Evolutionary conservation across 1,284 basidiomycete genomes (phyloP).

Genomic region (Polyporus tsugae): DNA sequence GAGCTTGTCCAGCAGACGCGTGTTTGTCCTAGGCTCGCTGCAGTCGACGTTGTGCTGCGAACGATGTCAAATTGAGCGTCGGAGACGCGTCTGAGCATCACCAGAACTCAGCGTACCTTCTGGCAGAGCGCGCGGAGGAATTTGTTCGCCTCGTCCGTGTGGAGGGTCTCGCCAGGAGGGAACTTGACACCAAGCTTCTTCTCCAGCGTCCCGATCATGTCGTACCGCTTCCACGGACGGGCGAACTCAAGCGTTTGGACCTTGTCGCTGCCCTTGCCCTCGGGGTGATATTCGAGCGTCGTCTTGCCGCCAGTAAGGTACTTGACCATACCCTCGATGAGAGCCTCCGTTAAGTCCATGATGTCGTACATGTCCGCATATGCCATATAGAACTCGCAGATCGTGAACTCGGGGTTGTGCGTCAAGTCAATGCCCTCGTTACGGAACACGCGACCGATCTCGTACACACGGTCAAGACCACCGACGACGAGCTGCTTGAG

Average conservation of each 20-base stretch:
- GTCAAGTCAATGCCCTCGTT: constrained; percentile 99
- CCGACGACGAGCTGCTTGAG: constrained; percentile 98
- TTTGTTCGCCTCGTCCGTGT: constrained; percentile 89
- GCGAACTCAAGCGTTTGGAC: constrained; percentile 89
- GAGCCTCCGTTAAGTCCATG: constrained; percentile 96
- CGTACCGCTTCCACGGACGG: constrained; percentile 98
- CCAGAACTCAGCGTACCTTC: constrained; percentile 62
- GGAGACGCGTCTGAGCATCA: background rate
- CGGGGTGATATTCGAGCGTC: constrained; percentile 90
- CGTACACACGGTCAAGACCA: constrained; percentile 97
- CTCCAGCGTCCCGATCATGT: constrained; percentile 98
- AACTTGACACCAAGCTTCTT: constrained; percentile 94
- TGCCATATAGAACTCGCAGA: constrained; percentile 99
- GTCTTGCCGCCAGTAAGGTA: constrained; percentile 85
- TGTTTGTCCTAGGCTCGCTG: constrained; percentile 93
- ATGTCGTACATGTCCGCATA: constrained; percentile 99
- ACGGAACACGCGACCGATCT: constrained; percentile 97
- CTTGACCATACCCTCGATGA: constrained; percentile 94
- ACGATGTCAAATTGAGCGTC: constrained; percentile 18
- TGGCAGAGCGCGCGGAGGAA: constrained; percentile 88
- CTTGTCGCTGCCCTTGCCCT: constrained; percentile 83
- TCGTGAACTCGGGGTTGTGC: constrained; percentile 97
- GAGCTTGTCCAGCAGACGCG: constrained; percentile 98
- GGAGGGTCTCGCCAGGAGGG: constrained; percentile 91
- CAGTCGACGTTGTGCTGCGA: constrained; percentile 95